Evolutionary conservation across 352 stramenopile species (phyloP), one percentile per base, ranked within the genome.

Genomic region (Pythium chondricola): DNA sequence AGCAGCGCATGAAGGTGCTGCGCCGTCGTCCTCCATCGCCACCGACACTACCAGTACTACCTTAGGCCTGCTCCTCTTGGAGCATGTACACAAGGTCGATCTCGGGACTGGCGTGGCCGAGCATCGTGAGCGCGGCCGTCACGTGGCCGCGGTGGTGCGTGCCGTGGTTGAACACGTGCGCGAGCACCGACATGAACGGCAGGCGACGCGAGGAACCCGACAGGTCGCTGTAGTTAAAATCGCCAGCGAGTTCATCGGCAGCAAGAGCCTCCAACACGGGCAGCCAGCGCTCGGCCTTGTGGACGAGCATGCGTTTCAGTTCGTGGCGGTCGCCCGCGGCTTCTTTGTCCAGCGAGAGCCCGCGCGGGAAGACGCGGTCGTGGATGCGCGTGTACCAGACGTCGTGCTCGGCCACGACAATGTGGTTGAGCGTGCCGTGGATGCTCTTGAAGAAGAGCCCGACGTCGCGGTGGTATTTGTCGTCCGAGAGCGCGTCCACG

Each of bases 131-230:
- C 10, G 46, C 53, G 5, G 53, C 53, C 13, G 53, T 56, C 26
- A 61, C 20, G 22, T 61, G 53, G 1, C 53, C 53, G 16, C 53
- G 53, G 38, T 61, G 53, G 37, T 61, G 53, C 3, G 53, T 61
- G 22, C 53, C 53, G 53, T 61, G 53, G 45, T 61, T 61, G 32
- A 61, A 61, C 40, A 61, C 53, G 40, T 61, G 53, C 30, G 37
- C 20, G 31, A 61, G 40, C 17, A 47, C 24, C 4, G 18, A 17
- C 9, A 36, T 20, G 40, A 61, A 51, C 16, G 45, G 41, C 26
- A 51, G n/a, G 14, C 21, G 21, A 25, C 43, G 30, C 7, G 22
- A 18, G 22, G 44, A 3, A 0, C 45, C 53, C 4, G 24, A 41
- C 5, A 50, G 30, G 6, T 31, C 45, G 22, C 31, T n/a, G 46